A percentile compares a stretch with the other conserved stretches of the same genome.
Evolutionary conservation across 345 rosid genomes (phyloP).

Genomic region (Brassica nigra): DNA sequence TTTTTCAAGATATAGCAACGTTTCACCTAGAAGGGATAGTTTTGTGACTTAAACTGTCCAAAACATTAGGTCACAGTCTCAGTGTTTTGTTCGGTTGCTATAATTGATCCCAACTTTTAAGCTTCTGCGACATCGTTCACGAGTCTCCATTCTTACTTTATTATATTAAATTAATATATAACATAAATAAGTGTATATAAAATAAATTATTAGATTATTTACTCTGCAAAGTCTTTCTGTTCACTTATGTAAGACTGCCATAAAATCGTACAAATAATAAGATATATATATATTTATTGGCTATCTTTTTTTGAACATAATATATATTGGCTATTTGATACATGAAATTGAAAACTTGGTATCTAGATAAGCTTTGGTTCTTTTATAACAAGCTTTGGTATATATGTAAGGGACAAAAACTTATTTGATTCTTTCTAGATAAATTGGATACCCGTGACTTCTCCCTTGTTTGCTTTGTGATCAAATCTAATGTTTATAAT

Average conservation of each 20-base stretch:
- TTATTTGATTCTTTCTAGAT: conserved; percentile 40
- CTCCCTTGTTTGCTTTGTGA: conserved; percentile 32
- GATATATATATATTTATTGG: neutral
- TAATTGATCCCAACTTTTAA: conserved; percentile 33
- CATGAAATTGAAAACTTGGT: conserved; percentile 13
- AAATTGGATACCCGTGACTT: conserved; percentile 38
- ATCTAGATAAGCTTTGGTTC: conserved; percentile 15
- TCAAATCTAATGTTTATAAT: conserved; percentile 24
- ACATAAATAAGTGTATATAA: neutral
- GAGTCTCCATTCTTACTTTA: conserved; percentile 15
- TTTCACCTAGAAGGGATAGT: conserved; percentile 6
- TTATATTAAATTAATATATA: neutral
- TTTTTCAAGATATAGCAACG: conserved; percentile 11
- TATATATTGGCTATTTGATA: conserved; percentile 8
- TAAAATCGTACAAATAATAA: conserved; percentile 21
- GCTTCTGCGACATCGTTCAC: conserved; percentile 30
- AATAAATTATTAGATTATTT: neutral
- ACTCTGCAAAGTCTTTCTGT: conserved; percentile 1
- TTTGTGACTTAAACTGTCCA: conserved; percentile 28
- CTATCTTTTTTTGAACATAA: too few species aligned
- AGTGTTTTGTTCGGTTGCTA: conserved; percentile 38
- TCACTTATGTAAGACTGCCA: conserved; percentile 30
- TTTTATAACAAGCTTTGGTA: conserved; percentile 14
- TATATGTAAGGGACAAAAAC: conserved; percentile 41
- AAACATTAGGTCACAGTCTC: conserved; percentile 33